Evolutionary conservation across 108 stramenopile genomes (phyloP).

Genomic region (Skeletonema menzelii): DNA sequence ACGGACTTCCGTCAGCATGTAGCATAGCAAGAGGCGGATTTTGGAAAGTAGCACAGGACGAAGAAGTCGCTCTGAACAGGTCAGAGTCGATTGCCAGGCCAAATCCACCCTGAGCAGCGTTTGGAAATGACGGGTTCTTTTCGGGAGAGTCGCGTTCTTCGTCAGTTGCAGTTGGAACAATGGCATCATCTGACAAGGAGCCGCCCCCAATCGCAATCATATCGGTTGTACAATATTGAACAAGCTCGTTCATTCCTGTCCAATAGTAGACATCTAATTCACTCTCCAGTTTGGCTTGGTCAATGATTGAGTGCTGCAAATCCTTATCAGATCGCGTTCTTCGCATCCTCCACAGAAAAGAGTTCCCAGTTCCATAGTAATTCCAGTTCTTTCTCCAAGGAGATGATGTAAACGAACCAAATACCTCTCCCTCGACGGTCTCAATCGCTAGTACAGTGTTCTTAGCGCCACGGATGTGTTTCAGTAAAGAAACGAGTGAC

Average conservation of each 20-base stretch:
- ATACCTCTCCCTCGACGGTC: constrained; percentile 77
- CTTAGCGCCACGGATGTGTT: constrained; percentile 57
- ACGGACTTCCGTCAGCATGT: constrained; percentile 48
- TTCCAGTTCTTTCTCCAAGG: constrained; percentile 63
- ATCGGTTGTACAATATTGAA: constrained; percentile 67
- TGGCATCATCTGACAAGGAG: constrained; percentile 15
- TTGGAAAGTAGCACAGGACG: constrained; percentile 64
- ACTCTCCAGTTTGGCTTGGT: constrained; percentile 75
- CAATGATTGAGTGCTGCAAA: constrained; percentile 55
- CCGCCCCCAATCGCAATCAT: constrained; percentile 73
- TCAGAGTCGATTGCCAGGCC: constrained; percentile 72
- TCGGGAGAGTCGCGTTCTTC: constrained; percentile 37
- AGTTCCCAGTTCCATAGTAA: constrained; percentile 70
- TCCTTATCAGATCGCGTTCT: constrained; percentile 52
- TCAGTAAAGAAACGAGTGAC: constrained; percentile 55
- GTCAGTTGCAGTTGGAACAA: constrained; percentile 8
- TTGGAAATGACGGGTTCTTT: background rate
- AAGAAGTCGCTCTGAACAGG: constrained; percentile 68
- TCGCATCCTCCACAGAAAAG: constrained; percentile 79
- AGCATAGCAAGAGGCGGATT: constrained; percentile 60
- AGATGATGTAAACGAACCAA: constrained; percentile 70
- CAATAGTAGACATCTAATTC: constrained; percentile 77
- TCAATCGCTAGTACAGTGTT: constrained; percentile 78
- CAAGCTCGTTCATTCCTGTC: constrained; percentile 48
- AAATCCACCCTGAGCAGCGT: constrained; percentile 62